Evolutionary conservation across 1,284 basidiomycete species (phyloP).

Genomic region (Ganoderma lingzhi): DNA sequence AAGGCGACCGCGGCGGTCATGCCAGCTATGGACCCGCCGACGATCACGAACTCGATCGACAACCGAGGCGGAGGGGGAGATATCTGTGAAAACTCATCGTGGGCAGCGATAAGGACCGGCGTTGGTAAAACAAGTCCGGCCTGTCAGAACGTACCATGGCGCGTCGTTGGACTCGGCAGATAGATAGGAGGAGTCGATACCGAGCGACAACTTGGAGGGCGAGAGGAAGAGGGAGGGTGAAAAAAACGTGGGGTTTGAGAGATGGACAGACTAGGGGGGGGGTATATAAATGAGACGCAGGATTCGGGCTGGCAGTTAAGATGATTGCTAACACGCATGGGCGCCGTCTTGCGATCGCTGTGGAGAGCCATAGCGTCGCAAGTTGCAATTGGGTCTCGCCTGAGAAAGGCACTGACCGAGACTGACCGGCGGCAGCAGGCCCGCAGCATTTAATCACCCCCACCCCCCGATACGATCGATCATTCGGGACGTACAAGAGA

Average conservation of each 20-base stretch:
- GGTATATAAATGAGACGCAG: no score
- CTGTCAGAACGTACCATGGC: neutral
- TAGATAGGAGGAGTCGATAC: neutral
- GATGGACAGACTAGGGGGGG: no score
- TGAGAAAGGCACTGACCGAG: no score
- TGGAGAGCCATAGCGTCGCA: no score
- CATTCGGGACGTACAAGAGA: no score
- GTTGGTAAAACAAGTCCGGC: neutral
- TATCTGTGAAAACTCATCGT: neutral
- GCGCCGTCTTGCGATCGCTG: no score
- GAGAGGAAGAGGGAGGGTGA: neutral
- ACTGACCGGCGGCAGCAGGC: no score
- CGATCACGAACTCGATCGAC: constrained; percentile 41
- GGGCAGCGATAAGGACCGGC: neutral
- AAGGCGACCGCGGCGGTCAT: constrained; percentile 42
- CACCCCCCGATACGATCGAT: no score
- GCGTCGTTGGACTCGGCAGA: neutral
- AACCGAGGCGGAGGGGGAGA: constrained; percentile 15
- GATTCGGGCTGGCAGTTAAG: no score
- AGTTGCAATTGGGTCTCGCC: no score
- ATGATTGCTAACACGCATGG: no score
- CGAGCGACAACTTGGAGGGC: neutral
- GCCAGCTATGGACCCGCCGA: constrained; percentile 43
- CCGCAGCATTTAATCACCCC: no score
- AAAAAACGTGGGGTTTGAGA: neutral